Conservation (phyloP, 345 rosid species). For the Syzygium oleosum region DNA sequence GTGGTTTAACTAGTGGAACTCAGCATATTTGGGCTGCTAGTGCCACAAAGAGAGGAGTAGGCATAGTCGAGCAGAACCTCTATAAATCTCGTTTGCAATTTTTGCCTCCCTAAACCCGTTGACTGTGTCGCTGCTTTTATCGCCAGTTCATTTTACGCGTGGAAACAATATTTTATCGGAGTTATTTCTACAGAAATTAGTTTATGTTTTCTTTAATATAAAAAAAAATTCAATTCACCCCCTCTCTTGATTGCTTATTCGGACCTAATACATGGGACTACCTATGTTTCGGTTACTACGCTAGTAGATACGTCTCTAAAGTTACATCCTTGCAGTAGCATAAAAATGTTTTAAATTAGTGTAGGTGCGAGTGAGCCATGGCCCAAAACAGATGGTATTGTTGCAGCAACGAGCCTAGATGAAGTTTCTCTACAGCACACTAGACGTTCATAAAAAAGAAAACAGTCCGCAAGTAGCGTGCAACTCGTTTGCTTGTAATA, state of each 20-base stretch:
- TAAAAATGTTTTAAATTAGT: not conserved
- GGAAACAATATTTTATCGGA: not conserved
- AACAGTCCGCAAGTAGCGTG: not conserved
- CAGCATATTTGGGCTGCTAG: not conserved
- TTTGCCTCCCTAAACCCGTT: not conserved
- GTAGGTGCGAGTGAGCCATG: not conserved
- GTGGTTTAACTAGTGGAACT: not conserved
- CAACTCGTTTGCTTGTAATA: not conserved
- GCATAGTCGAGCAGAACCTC: not conserved
- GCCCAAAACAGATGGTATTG: too few species aligned
- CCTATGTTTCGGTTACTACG: not conserved
- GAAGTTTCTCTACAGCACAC: not conserved
- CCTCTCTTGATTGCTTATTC: not conserved
- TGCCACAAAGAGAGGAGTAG: not conserved
- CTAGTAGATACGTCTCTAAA: not conserved
- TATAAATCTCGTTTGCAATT: not conserved
- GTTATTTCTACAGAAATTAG: not conserved
- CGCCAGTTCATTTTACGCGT: not conserved
- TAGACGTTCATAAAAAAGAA: not conserved
- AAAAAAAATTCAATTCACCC: not conserved
- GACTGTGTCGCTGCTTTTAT: not conserved
- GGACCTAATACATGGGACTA: not conserved
- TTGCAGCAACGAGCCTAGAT: not conserved
- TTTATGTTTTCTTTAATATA: not conserved
- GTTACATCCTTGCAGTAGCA: not conserved